Evolutionary conservation across 2,329 filamentous ascomycete species (phyloP).

Genomic region (Nemania serpens): DNA sequence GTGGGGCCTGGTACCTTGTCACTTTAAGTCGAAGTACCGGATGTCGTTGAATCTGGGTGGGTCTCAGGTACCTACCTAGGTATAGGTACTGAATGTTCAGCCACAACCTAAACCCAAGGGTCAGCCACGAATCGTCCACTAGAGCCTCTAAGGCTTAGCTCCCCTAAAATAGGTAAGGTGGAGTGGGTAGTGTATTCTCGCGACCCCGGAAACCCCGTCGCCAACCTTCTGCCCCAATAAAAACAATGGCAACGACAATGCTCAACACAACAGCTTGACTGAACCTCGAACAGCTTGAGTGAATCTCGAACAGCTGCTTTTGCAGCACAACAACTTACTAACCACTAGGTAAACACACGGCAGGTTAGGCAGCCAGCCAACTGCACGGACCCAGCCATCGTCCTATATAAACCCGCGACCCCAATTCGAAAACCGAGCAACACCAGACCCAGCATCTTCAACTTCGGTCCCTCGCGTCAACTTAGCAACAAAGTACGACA

Average conservation of each 20-base stretch:
- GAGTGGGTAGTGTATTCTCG: no score
- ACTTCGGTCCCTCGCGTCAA: neutral
- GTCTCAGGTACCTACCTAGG: no score
- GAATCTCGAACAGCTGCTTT: slow-evolving; percentile 21
- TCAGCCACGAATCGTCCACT: no score
- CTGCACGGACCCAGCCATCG: no score
- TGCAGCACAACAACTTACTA: slow-evolving; percentile 28
- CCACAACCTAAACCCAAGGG: no score
- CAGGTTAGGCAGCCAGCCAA: neutral
- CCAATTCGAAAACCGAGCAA: neutral
- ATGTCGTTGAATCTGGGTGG: no score
- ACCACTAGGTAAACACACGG: slow-evolving; percentile 29
- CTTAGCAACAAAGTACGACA: neutral
- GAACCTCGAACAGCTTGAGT: neutral
- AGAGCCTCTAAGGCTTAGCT: no score
- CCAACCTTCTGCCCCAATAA: slow-evolving; percentile 12
- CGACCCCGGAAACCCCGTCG: slow-evolving; percentile 23
- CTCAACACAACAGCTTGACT: slow-evolving; percentile 6
- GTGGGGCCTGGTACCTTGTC: no score
- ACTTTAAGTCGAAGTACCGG: no score
- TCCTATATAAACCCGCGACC: slow-evolving; percentile 8
- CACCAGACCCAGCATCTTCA: neutral
- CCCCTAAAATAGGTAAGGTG: no score
- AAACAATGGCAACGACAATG: slow-evolving; percentile 14
- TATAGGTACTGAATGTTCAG: no score